phyloP scores from a whole-genome alignment of 2,329 filamentous ascomycete species.

The Tricladium varicosporioides region DNA sequence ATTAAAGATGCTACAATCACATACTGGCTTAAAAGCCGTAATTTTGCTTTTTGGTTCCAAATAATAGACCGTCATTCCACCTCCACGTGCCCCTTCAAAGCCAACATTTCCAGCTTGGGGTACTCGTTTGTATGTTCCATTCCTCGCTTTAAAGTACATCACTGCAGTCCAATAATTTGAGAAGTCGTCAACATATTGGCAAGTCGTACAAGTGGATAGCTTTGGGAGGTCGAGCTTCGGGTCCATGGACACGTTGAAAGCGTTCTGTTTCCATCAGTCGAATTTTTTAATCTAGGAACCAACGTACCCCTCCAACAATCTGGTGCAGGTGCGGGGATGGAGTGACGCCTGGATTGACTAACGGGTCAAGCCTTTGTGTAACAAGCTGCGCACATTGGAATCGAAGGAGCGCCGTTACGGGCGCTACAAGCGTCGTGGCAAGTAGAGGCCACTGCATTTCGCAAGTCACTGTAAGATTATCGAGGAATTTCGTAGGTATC shows the following conservation, averaged over 20 bases:
- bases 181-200: slow-evolving; percentile 35
- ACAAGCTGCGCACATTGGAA: background rate
- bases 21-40: slow-evolving; percentile 41
- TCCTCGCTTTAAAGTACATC: slow-evolving; percentile 30
- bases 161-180: slow-evolving; percentile 36
- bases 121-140: slow-evolving; percentile 33
- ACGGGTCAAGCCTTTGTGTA: background rate
- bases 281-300: background rate
- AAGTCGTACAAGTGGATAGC: slow-evolving; percentile 32
- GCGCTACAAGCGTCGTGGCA: too few species aligned
- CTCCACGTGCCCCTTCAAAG: slow-evolving; percentile 27
- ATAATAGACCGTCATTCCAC: slow-evolving; percentile 40
- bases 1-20: slow-evolving; percentile 24
- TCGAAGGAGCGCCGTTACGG: background rate
- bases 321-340: background rate
- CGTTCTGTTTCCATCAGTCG: slow-evolving; percentile 26
- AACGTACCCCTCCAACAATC: background rate
- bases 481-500: too few species aligned
- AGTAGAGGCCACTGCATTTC: too few species aligned
- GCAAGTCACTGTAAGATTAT: too few species aligned
- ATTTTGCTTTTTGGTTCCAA: slow-evolving; percentile 23
- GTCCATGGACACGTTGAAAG: slow-evolving; percentile 41
- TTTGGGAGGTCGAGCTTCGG: slow-evolving; percentile 25
- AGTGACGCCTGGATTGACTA: background rate
- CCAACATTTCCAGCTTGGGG: slow-evolving; percentile 19